Evolutionary conservation across 2,329 filamentous ascomycete species (phyloP).

Genomic region (Trichoderma simmonsii): DNA sequence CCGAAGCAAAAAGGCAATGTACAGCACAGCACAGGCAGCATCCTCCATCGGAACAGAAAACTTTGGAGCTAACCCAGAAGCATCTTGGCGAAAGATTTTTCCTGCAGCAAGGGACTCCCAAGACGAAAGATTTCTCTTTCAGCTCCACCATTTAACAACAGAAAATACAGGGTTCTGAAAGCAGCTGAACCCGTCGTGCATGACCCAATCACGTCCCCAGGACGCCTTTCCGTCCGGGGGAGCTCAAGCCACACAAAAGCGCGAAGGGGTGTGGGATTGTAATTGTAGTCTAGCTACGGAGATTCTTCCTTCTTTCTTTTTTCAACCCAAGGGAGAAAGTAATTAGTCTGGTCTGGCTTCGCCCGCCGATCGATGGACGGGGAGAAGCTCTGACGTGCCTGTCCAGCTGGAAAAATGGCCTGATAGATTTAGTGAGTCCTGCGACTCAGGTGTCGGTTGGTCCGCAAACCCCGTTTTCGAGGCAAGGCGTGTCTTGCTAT

Average conservation of each 20-base stretch:
- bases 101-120: neutral
- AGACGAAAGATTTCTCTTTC: neutral
- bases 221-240: neutral
- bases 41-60: neutral
- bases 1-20: neutral
- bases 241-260: neutral
- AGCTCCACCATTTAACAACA: neutral
- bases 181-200: neutral
- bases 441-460: neutral
- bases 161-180: neutral
- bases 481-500: neutral
- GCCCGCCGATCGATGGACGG: neutral
- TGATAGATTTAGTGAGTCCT: neutral
- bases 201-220: neutral
- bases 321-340: neutral
- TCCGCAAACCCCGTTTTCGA: neutral
- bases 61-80: neutral
- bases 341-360: neutral
- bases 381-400: neutral
- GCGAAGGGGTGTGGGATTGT: neutral
- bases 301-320: neutral
- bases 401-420: conserved; percentile 8
- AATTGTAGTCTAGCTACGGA: neutral
- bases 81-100: neutral
- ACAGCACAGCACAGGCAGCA: neutral